Evolutionary conservation across 1,284 basidiomycete species (phyloP).

Genomic region (Microbotryum lychnidis-dioicae): DNA sequence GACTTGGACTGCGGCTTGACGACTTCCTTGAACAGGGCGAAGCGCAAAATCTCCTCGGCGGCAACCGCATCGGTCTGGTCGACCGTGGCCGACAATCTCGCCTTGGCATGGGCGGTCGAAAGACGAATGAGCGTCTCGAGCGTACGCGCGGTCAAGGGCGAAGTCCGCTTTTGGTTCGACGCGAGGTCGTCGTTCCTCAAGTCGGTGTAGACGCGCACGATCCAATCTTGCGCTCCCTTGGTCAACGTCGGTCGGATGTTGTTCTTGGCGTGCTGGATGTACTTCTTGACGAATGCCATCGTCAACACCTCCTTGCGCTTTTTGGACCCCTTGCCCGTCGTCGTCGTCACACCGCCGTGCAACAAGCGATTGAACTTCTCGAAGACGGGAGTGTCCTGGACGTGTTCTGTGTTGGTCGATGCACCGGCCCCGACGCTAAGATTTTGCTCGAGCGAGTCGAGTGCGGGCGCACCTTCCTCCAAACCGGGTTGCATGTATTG

Average conservation of each 20-base stretch:
- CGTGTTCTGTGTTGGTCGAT: conserved; percentile 43
- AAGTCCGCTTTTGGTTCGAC: conserved; percentile 89
- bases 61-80: conserved; percentile 78
- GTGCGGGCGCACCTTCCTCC: conserved; percentile 80
- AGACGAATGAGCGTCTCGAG: conserved; percentile 98
- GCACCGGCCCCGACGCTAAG: conserved; percentile 61
- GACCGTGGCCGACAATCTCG: conserved; percentile 76
- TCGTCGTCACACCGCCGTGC: conserved; percentile 65
- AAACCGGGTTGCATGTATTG: conserved; percentile 92
- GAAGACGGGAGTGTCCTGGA: conserved; percentile 66
- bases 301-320: conserved; percentile 74
- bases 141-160: conserved; percentile 94
- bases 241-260: conserved; percentile 75
- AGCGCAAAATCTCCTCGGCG: conserved; percentile 92
- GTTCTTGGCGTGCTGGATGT: conserved; percentile 94
- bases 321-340: conserved; percentile 43
- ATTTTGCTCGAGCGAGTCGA: conserved; percentile 80
- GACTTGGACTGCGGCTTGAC: conserved; percentile 55
- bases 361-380: conserved; percentile 95
- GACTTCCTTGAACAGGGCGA: conserved; percentile 97
- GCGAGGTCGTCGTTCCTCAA: conserved; percentile 88
- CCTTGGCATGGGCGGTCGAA: conserved; percentile 94
- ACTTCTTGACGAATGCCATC: conserved; percentile 95
- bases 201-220: conserved; percentile 84
- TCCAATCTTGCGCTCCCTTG: conserved; percentile 88